Percentiles rank a stretch among this genome's conserved stretches.
These are phyloP conservation scores for Entonaema liquescens DNA, from an alignment of 495 filamentous ascomycete genomes.

Conservation along the genomic window DNA sequence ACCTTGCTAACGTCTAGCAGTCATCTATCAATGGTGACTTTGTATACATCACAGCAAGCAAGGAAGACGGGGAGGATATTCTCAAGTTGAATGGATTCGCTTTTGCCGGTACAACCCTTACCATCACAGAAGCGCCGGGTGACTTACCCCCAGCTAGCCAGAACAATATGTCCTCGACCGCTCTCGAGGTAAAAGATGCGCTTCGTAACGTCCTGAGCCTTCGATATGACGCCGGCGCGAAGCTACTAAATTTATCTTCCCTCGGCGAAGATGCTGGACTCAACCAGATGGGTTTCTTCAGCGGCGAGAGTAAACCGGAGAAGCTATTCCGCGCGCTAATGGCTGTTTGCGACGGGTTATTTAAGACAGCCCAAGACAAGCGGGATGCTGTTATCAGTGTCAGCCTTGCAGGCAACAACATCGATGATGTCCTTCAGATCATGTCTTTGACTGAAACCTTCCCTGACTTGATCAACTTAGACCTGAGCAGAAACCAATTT, in stretches of 20 bases:
- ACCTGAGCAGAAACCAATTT: slow-evolving; percentile 83
- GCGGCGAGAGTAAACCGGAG: slow-evolving; percentile 70
- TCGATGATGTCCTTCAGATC: slow-evolving; percentile 73
- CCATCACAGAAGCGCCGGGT: slow-evolving; percentile 55
- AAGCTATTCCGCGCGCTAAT: slow-evolving; percentile 93
- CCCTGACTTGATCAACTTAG: slow-evolving; percentile 82
- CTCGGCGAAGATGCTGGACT: slow-evolving; percentile 75
- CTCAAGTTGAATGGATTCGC: slow-evolving; percentile 68
- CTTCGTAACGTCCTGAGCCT: slow-evolving; percentile 67
- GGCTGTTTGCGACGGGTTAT: slow-evolving; percentile 77
- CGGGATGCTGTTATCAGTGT: slow-evolving; percentile 78
- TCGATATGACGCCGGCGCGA: slow-evolving; percentile 73
- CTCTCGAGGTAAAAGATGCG: slow-evolving; percentile 54
- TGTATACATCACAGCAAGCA: slow-evolving; percentile 71
- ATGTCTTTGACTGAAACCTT: slow-evolving; percentile 76
- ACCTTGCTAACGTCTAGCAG: slow-evolving; percentile 79
- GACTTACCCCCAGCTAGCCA: slow-evolving; percentile 36
- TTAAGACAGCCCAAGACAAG: slow-evolving; percentile 70
- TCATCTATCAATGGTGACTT: slow-evolving; percentile 74
- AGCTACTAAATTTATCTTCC: slow-evolving; percentile 81
- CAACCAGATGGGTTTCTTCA: slow-evolving; percentile 76
- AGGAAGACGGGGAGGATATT: slow-evolving; percentile 68
- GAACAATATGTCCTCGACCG: slow-evolving; percentile 50
- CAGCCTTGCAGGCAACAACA: slow-evolving; percentile 77
- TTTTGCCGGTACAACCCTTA: slow-evolving; percentile 70